Base-by-base conservation (phyloP, 148 eudicot species). In the Selenicereus undatus region DNA sequence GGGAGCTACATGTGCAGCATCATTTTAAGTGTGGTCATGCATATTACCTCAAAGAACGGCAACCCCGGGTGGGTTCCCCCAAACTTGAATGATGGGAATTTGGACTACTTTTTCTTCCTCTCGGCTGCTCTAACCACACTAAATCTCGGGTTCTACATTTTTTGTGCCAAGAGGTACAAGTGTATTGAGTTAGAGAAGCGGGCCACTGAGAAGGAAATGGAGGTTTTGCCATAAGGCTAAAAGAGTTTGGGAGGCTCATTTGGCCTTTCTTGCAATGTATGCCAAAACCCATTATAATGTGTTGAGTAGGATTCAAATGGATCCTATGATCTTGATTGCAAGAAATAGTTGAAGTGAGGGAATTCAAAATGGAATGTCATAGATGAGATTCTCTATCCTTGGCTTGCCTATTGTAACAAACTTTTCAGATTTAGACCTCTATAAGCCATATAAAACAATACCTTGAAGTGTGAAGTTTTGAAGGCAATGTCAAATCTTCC, bases 1-100 rank as follows among this genome's bases (percentile, higher is more conserved):
- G 91, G 91, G 26, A 89, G 89, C 80, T 89, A 87, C 71, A 43
- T 89, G 2, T 86, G 91, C 26, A 89, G 91, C 75, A 75, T 86
- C 0, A 83, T 89, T 12, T 78, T 89, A 71, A 81, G 87, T 13
- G 84, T 87, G 4, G 91, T 89, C 5, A 89, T 89, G 90, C 81
- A 79, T 13, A 82, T 89, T 20, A 87, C 91, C 11, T 70, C 90
- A 0, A 86, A 86, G 80, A 85, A 84, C 22, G 89, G 85, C 8
- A 86, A 84, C 75, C 87, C 93, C 0, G 93, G 91, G 16, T 88
- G 93, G 93, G 89, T 90, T 1, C 91, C 93, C 1, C 86, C 88
- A n/a, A 87, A 86, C 58, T 72, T 90, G 77, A 90, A 90, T 50
- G 85, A 88, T 3, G 93, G 91, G 24, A 90, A 85, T 32, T 71